Percentiles rank a stretch among this genome's conserved stretches.
Conservation (phyloP, 1,284 basidiomycete genomes). For the Moesziomyces sp. region DNA sequence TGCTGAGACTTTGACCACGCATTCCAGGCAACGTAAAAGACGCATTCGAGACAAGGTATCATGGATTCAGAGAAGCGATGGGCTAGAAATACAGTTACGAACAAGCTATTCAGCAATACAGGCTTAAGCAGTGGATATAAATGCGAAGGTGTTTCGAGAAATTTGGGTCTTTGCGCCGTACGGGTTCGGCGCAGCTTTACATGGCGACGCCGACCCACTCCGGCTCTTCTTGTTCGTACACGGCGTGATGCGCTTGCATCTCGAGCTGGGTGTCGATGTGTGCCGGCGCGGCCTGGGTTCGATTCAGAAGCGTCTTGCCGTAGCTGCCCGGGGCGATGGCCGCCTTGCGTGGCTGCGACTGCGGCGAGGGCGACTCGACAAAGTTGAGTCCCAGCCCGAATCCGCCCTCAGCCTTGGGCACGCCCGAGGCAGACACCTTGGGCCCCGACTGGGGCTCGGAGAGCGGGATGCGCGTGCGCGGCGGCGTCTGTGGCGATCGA, state of each 20-base stretch:
- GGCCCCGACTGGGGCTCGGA: constrained; percentile 13
- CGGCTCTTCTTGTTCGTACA: constrained; percentile 21
- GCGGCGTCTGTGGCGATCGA: constrained; percentile 45
- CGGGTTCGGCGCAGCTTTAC: constrained; percentile 18
- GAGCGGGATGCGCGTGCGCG: constrained; percentile 15
- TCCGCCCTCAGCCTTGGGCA: constrained; percentile 30
- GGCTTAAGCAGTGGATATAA: background rate
- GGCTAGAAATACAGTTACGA: constrained; percentile 15
- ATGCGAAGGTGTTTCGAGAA: background rate
- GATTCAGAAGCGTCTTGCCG: constrained; percentile 15
- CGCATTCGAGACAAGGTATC: constrained; percentile 7
- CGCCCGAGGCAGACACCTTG: constrained; percentile 36
- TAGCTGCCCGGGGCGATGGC: constrained; percentile 27
- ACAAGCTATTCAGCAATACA: constrained; percentile 2
- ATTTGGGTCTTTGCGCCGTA: background rate
- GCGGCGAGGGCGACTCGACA: constrained; percentile 41
- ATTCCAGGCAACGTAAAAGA: background rate
- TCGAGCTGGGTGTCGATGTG: constrained; percentile 4
- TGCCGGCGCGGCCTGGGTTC: constrained; percentile 6
- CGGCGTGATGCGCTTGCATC: background rate
- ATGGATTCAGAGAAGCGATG: background rate
- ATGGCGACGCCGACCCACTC: constrained; percentile 48
- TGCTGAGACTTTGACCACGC: background rate
- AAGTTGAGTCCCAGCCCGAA: constrained; percentile 51
- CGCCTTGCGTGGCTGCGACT: constrained; percentile 21